Evolutionary conservation across 164 flowering plant species (phyloP).

Genomic region (Nymphaea colorata): DNA sequence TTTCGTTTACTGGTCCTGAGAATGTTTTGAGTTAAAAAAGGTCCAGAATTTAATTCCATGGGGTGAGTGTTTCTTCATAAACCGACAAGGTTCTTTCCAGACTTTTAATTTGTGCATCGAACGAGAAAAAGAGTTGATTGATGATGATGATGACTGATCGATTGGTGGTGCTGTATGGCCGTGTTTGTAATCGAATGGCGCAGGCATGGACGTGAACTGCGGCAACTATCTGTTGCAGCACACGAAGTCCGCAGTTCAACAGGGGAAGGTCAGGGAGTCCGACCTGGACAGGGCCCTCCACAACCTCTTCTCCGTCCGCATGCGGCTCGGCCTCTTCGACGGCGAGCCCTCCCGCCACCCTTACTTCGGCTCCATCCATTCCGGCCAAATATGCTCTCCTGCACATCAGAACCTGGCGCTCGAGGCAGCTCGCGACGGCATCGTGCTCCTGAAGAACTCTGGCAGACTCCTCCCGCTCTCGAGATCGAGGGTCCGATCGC

Average conservation of each 20-base stretch:
- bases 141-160: too few relatives aligned
- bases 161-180: too few relatives aligned
- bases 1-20: neutral
- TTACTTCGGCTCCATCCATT: constrained; percentile 27
- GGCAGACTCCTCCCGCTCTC: constrained; percentile 48
- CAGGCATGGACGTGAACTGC: constrained; percentile 91
- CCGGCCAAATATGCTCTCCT: constrained; percentile 31
- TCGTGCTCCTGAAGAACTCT: constrained; percentile 56
- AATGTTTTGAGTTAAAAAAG: neutral
- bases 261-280: constrained; percentile 29
- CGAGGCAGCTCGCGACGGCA: constrained; percentile 51
- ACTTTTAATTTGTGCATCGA: too few relatives aligned
- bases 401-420: constrained; percentile 53
- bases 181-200: neutral
- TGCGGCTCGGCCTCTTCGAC: constrained; percentile 73
- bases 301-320: constrained; percentile 64
- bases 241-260: constrained; percentile 51
- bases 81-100: too few relatives aligned
- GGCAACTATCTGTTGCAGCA: constrained; percentile 43
- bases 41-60: neutral
- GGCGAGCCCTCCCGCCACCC: constrained; percentile 42
- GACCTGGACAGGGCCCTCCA: constrained; percentile 64
- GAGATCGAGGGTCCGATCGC: constrained; percentile 18
- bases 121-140: too few relatives aligned
- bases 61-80: too few relatives aligned